Percentiles rank a stretch among this genome's conserved stretches.
These are phyloP conservation scores for Stromatinia cepivora DNA, from an alignment of 2,329 filamentous ascomycete species.

Conservation along the genomic window DNA sequence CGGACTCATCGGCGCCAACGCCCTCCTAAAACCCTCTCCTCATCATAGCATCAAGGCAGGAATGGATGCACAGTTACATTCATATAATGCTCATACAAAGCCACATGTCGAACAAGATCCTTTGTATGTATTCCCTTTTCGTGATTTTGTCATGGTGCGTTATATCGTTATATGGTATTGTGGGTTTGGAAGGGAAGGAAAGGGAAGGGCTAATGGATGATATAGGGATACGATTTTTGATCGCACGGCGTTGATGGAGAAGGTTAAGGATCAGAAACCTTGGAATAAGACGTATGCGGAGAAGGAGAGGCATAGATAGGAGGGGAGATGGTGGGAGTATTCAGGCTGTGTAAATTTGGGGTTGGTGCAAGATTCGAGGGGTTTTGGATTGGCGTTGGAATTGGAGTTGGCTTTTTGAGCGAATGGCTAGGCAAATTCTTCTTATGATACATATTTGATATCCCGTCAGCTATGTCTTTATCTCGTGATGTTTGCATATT, in stretches of 20 bases:
- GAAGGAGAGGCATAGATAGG: slow-evolving; percentile 21
- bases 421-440: too few relatives aligned
- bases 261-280: slow-evolving; percentile 24
- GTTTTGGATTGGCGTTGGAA: neutral
- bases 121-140: slow-evolving; percentile 21
- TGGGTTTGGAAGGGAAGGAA: too few relatives aligned
- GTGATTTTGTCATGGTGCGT: neutral
- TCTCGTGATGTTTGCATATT: neutral
- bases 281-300: slow-evolving; percentile 28
- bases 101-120: slow-evolving; percentile 13
- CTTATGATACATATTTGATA: neutral
- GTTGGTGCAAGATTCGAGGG: neutral
- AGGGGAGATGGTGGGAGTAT: too few relatives aligned
- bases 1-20: slow-evolving; percentile 21
- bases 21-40: slow-evolving; percentile 5
- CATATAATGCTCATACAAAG: slow-evolving; percentile 15
- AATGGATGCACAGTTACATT: slow-evolving; percentile 15
- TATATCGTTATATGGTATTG: neutral
- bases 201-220: neutral
- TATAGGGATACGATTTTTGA: slow-evolving; percentile 28
- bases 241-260: slow-evolving; percentile 26
- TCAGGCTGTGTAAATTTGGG: neutral
- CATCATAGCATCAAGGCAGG: slow-evolving; percentile 18
- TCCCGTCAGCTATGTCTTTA: neutral
- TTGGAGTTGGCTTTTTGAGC: neutral